Evolutionary conservation across 2,329 filamentous ascomycete genomes (phyloP).

Genomic region (Ceratocystis lukuohia): DNA sequence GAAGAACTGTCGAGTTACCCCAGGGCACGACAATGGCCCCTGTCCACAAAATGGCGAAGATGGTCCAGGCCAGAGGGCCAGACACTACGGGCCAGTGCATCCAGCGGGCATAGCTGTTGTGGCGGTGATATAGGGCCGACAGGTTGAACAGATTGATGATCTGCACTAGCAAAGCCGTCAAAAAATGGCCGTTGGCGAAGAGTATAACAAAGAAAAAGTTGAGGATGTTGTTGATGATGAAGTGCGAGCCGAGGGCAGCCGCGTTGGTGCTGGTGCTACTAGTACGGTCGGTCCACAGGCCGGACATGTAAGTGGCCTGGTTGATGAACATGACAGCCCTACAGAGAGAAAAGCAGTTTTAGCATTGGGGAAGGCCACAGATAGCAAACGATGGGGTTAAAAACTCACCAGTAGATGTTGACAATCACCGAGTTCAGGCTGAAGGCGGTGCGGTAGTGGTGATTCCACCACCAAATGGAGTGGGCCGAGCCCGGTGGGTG

Average conservation of each 20-base stretch:
- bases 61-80: slow-evolving; percentile 69
- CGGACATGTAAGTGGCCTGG: slow-evolving; percentile 61
- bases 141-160: slow-evolving; percentile 75
- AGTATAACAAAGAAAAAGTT: slow-evolving; percentile 72
- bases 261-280: slow-evolving; percentile 43
- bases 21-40: slow-evolving; percentile 70
- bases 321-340: slow-evolving; percentile 62
- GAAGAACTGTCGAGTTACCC: slow-evolving; percentile 50
- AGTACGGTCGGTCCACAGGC: slow-evolving; percentile 57
- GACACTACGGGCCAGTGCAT: slow-evolving; percentile 66
- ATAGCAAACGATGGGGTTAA: not conserved
- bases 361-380: not conserved
- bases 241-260: slow-evolving; percentile 68
- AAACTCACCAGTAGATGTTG: slow-evolving; percentile 44
- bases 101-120: slow-evolving; percentile 50
- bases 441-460: slow-evolving; percentile 55
- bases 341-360: not conserved
- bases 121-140: slow-evolving; percentile 64
- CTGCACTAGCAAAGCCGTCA: slow-evolving; percentile 61
- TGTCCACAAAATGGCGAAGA: slow-evolving; percentile 79
- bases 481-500: slow-evolving; percentile 43
- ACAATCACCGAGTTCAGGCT: slow-evolving; percentile 52
- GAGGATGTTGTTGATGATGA: slow-evolving; percentile 73
- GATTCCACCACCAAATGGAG: slow-evolving; percentile 65
- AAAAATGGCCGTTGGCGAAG: slow-evolving; percentile 64